A percentile compares a stretch with the other conserved stretches of the same genome.
Conservation (phyloP, 116 monocot species). For the Phalaenopsis hybrid region DNA sequence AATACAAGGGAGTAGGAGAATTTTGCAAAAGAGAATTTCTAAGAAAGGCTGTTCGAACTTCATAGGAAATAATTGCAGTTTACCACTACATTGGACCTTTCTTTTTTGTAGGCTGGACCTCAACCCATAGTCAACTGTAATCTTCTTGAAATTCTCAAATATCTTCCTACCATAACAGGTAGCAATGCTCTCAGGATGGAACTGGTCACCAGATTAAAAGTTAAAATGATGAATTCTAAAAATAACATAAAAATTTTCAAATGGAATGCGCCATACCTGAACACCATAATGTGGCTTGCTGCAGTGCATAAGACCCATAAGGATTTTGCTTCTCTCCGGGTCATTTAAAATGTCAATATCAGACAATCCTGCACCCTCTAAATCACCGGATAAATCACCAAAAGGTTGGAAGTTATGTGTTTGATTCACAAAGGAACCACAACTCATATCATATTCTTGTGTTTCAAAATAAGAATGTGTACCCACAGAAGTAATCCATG, state of each 20-base stretch:
- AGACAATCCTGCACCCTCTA: not conserved
- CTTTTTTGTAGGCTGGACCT: slow-evolving; percentile 41
- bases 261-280: slow-evolving; percentile 37
- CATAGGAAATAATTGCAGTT: slow-evolving; percentile 35
- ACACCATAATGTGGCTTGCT: slow-evolving; percentile 76
- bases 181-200: slow-evolving; percentile 91
- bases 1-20: not conserved
- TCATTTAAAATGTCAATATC: not conserved
- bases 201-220: slow-evolving; percentile 30
- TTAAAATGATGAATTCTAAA: slow-evolving; percentile 1
- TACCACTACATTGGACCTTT: slow-evolving; percentile 89
- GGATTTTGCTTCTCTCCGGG: slow-evolving; percentile 18
- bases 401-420: slow-evolving; percentile 10
- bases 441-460: slow-evolving; percentile 17
- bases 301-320: slow-evolving; percentile 74
- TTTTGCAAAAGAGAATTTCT: not conserved
- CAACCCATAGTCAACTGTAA: slow-evolving; percentile 48
- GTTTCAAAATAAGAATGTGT: slow-evolving; percentile 44
- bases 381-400: slow-evolving; percentile 9
- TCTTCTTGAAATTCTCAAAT: slow-evolving; percentile 74
- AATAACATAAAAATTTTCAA: not conserved
- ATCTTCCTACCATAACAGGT: slow-evolving; percentile 68
- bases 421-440: slow-evolving; percentile 3
- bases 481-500: slow-evolving; percentile 59
- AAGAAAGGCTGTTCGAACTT: not conserved